Evolutionary conservation across 192 early-diverging fungal species (phyloP).

Genomic region (Gonapodya sp.): DNA sequence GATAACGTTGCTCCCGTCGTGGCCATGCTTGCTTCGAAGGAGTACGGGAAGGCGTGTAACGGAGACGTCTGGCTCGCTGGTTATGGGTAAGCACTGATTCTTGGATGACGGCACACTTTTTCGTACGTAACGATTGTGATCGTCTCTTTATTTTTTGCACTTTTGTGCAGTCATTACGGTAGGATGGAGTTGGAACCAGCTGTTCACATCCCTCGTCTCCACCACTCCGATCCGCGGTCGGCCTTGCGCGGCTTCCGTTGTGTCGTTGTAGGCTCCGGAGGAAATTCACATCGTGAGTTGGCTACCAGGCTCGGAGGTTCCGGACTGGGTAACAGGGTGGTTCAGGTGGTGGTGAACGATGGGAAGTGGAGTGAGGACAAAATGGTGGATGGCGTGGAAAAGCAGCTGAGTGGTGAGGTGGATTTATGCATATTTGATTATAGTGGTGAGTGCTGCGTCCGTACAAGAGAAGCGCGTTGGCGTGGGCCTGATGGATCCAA

Average conservation of each 20-base stretch:
- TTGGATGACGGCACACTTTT: too few relatives aligned
- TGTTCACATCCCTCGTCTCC: background rate
- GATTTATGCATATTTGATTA: constrained; percentile 8
- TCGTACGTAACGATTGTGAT: too few relatives aligned
- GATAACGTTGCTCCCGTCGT: constrained; percentile 2
- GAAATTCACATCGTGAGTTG: background rate
- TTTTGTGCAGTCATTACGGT: background rate
- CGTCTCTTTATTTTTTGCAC: too few relatives aligned
- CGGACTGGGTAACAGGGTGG: background rate
- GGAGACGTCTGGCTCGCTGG: background rate
- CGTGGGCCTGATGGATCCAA: background rate
- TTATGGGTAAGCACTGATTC: background rate
- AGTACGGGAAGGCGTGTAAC: background rate
- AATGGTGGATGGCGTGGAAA: background rate
- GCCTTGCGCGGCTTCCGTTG: background rate
- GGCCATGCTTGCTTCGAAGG: background rate
- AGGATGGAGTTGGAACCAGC: constrained; percentile 1
- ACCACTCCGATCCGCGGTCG: background rate
- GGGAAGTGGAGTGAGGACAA: background rate
- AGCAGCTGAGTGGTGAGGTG: background rate
- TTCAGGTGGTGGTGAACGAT: background rate
- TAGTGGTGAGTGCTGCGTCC: background rate
- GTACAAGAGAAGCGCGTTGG: background rate
- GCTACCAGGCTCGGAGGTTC: background rate
- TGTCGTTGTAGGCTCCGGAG: background rate